These are phyloP conservation scores for Lepiota venenata DNA, from an alignment of 768 basidiomycete species.

Conservation along the genomic window DNA sequence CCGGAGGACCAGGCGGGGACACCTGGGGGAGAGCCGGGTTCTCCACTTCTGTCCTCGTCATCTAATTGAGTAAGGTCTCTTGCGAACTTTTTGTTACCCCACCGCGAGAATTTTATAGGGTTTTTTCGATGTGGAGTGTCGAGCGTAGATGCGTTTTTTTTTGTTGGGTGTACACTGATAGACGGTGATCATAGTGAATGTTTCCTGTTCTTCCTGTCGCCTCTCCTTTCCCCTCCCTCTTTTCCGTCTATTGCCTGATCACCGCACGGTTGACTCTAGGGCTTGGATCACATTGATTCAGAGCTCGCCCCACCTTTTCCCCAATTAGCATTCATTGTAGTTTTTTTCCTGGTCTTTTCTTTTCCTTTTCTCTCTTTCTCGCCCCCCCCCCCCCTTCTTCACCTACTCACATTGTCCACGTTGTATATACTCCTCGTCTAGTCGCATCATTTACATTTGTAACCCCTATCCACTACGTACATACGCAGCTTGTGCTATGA, in stretches of 20 bases:
- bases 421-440: conserved; percentile 1
- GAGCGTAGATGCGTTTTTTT: neutral
- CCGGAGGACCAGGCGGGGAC: conserved; percentile 46
- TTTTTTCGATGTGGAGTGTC: neutral
- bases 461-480: conserved; percentile 4
- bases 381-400: too few species aligned
- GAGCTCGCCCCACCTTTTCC: neutral
- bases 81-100: neutral
- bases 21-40: neutral
- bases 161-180: neutral
- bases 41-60: neutral
- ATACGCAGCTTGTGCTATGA: neutral
- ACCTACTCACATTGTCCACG: conserved; percentile 4
- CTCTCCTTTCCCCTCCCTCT: neutral
- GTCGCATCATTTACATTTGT: conserved; percentile 8
- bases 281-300: conserved; percentile 3
- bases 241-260: conserved; percentile 1
- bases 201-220: neutral
- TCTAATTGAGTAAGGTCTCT: neutral
- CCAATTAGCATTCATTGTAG: conserved; percentile 1
- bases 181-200: neutral
- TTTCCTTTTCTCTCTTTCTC: neutral
- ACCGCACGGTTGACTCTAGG: neutral
- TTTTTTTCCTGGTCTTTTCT: neutral
- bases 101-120: neutral